Evolutionary conservation across 305 asterid species (phyloP).

Genomic region (Withania somnifera): DNA sequence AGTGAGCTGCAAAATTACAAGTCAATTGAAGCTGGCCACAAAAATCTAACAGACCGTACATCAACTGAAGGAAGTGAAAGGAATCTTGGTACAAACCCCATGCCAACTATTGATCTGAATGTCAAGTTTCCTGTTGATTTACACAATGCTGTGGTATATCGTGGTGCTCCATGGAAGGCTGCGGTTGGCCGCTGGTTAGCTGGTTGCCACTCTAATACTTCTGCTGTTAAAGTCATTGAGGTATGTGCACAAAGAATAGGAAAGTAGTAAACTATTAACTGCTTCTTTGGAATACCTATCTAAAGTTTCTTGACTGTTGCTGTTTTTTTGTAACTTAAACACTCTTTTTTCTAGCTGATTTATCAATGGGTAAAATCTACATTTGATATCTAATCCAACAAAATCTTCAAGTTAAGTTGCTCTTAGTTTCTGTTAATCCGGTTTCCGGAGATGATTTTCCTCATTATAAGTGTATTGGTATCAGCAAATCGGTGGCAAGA

Average conservation of each 20-base stretch:
- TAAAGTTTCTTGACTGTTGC: background rate
- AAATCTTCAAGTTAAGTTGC: background rate
- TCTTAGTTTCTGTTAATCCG: background rate
- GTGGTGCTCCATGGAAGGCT: conserved; percentile 85
- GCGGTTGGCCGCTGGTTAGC: conserved; percentile 86
- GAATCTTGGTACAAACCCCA: conserved; percentile 8
- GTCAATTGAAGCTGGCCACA: conserved; percentile 1
- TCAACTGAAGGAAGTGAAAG: conserved; percentile 19
- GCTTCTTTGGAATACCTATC: background rate
- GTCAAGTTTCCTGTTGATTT: conserved; percentile 48
- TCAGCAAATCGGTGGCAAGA: conserved; percentile 73
- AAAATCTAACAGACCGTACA: background rate
- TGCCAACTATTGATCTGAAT: conserved; percentile 36
- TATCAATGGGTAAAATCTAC: background rate
- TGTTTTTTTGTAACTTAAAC: background rate
- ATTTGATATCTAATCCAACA: background rate
- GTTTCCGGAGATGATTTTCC: background rate
- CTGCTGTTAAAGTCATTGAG: conserved; percentile 49
- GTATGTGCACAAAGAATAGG: conserved; percentile 20
- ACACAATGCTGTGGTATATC: conserved; percentile 59
- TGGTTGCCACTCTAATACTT: conserved; percentile 43
- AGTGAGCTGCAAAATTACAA: conserved; percentile 5
- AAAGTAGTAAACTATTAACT: background rate
- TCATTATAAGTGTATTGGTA: conserved; percentile 8
- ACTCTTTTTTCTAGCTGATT: background rate